Conservation (phyloP, 345 rosid genomes). For the Dimocarpus longan region DNA sequence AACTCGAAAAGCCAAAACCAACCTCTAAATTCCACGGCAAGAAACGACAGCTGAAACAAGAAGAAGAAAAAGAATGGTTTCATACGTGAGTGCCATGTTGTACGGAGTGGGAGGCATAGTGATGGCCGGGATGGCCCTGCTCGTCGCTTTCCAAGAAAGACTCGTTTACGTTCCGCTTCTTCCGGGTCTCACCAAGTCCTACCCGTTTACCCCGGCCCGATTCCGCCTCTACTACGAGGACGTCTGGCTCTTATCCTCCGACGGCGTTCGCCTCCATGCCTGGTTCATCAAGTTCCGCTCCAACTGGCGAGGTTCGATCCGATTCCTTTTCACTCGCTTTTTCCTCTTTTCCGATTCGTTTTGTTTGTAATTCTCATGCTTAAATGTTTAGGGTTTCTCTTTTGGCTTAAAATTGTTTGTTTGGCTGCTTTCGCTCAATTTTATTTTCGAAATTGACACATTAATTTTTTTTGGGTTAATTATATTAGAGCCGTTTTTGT, state of each 20-base stretch:
- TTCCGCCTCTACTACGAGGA: conserved; percentile 83
- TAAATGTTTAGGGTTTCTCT: conserved; percentile 28
- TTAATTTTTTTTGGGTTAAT: background rate
- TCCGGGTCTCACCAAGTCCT: conserved; percentile 88
- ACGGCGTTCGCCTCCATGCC: conserved; percentile 88
- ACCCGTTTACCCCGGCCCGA: conserved; percentile 78
- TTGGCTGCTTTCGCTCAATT: background rate
- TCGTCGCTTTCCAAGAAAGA: conserved; percentile 92
- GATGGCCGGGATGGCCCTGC: conserved; percentile 87
- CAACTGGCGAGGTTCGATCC: conserved; percentile 64
- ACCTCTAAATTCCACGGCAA: background rate
- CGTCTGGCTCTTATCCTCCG: conserved; percentile 94
- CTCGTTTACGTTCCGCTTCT: conserved; percentile 95
- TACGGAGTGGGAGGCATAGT: conserved; percentile 92
- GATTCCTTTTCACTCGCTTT: background rate
- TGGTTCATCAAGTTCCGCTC: conserved; percentile 95
- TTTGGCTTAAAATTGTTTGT: conserved; percentile 3
- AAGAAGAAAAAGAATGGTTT: conserved; percentile 49
- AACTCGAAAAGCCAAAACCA: background rate
- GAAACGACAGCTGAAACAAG: conserved; percentile 4
- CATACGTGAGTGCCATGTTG: conserved; percentile 67
- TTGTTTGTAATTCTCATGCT: background rate
- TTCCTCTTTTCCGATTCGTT: background rate
- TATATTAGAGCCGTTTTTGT: background rate
- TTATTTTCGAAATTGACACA: background rate